These are phyloP conservation scores for Drechslera avenae DNA, from an alignment of 2,329 filamentous ascomycete genomes.

Conservation along the genomic window DNA sequence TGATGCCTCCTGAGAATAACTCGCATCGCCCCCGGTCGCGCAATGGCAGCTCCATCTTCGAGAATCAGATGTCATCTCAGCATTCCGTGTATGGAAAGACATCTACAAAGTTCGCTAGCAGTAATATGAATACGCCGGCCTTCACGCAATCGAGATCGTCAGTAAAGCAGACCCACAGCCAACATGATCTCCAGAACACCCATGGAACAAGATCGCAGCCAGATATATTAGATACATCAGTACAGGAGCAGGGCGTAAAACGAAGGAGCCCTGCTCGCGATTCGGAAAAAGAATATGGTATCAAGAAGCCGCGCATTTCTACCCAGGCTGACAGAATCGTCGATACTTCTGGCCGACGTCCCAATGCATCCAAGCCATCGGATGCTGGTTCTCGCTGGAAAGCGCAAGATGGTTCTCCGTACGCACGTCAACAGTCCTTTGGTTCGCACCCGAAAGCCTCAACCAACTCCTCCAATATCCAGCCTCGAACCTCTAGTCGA, in stretches of 20 bases:
- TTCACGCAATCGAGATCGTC: background rate
- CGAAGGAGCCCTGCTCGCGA: conserved; percentile 13
- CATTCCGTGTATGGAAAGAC: background rate
- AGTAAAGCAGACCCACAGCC: conserved; percentile 3
- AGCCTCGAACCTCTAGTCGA: background rate
- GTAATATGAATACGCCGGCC: background rate
- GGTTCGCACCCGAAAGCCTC: background rate
- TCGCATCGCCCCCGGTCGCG: background rate
- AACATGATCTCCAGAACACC: background rate
- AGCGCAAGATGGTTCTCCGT: background rate
- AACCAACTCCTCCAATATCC: background rate
- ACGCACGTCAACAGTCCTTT: background rate
- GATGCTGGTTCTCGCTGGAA: background rate
- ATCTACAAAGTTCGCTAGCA: background rate
- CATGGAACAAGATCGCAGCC: background rate
- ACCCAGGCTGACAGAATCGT: background rate
- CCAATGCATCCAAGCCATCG: background rate
- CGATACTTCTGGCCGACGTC: background rate
- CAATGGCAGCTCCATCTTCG: background rate
- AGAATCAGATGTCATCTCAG: background rate
- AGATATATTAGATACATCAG: background rate
- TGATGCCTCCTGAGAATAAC: conserved; percentile 21
- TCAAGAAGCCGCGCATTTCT: conserved; percentile 19
- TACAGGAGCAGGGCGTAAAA: conserved; percentile 7
- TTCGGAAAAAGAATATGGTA: background rate